Conservation (phyloP, 441 rosid species). For the Jatropha podagrica region DNA sequence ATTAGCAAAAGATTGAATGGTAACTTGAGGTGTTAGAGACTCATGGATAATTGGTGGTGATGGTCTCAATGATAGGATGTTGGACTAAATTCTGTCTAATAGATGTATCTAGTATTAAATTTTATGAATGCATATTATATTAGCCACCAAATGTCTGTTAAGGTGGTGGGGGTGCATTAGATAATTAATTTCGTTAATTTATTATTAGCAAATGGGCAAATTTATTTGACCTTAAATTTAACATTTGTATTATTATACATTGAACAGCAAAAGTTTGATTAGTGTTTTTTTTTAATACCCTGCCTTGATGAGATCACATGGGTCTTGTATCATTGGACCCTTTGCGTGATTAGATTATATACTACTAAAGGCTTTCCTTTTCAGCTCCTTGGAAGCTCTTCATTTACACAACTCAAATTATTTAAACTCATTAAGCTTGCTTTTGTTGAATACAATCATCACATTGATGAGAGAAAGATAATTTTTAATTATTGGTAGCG, state of each 20-base stretch:
- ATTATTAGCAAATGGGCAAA: not conserved
- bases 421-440: not conserved
- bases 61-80: slow-evolving; percentile 30
- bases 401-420: not conserved
- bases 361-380: slow-evolving; percentile 8
- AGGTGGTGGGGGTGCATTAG: slow-evolving; percentile 26
- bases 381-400: slow-evolving; percentile 30
- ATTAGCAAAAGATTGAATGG: not conserved
- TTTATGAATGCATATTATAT: not conserved
- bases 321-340: slow-evolving; percentile 46
- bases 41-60: slow-evolving; percentile 22
- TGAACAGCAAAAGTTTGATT: slow-evolving; percentile 22
- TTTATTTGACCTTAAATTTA: not conserved
- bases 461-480: slow-evolving; percentile 15
- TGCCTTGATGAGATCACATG: slow-evolving; percentile 62
- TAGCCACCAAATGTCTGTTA: slow-evolving; percentile 23
- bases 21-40: slow-evolving; percentile 1
- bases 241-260: slow-evolving; percentile 28
- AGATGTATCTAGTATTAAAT: slow-evolving; percentile 1
- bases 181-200: slow-evolving; percentile 6
- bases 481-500: too few species aligned
- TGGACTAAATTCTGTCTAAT: slow-evolving; percentile 29
- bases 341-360: slow-evolving; percentile 29
- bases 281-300: slow-evolving; percentile 17
- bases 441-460: slow-evolving; percentile 20